These are phyloP conservation scores for Centaurea solstitialis DNA, from an alignment of 129 eudicot species.

Conservation along the genomic window DNA sequence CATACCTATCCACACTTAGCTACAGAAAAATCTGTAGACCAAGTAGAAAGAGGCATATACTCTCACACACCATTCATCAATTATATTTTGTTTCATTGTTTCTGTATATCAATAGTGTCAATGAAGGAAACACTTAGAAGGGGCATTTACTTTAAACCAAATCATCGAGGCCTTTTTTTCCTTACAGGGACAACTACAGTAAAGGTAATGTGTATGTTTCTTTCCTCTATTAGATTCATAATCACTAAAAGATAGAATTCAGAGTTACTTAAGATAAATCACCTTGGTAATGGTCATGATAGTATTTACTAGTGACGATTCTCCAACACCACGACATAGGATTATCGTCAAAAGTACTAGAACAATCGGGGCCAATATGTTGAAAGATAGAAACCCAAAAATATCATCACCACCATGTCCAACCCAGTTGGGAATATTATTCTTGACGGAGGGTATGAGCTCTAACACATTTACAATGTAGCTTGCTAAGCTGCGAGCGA, in stretches of 20 bases:
- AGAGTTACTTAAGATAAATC: not conserved
- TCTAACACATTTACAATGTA: constrained; percentile 72
- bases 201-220: not conserved
- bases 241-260: not conserved
- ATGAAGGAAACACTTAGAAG: not conserved
- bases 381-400: constrained; percentile 72
- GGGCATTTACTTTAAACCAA: not conserved
- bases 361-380: constrained; percentile 83
- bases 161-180: not conserved
- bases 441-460: constrained; percentile 70
- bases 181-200: not conserved
- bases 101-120: not conserved
- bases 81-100: not conserved
- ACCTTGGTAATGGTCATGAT: constrained; percentile 95
- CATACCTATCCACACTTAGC: not conserved
- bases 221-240: not conserved
- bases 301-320: constrained; percentile 77
- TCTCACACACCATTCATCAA: not conserved
- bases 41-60: not conserved
- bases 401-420: constrained; percentile 86
- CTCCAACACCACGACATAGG: constrained; percentile 88
- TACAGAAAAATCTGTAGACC: not conserved
- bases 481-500: constrained; percentile 96
- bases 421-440: constrained; percentile 88
- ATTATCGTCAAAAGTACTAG: constrained; percentile 67